phyloP scores from a whole-genome alignment of 352 stramenopile genomes.

The Globisporangium spiculum region DNA sequence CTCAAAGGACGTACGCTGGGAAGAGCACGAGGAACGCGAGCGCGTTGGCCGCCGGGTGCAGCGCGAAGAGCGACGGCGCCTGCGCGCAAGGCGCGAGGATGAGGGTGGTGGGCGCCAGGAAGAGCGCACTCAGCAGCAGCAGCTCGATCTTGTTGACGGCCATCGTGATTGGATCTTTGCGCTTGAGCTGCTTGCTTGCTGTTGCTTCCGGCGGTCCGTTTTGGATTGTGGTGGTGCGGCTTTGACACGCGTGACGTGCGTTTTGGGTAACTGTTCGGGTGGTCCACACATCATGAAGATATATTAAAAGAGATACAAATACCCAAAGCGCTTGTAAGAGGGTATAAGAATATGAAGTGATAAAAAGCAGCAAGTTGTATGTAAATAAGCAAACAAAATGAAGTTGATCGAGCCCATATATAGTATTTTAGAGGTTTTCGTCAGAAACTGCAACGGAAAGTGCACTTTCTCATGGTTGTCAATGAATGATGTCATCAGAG shows the following conservation, averaged over 20 bases:
- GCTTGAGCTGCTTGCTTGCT: background rate
- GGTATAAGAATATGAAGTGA: background rate
- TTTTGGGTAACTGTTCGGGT: background rate
- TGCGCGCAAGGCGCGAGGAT: constrained; percentile 40
- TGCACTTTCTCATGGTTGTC: background rate
- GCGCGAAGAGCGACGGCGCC: constrained; percentile 45
- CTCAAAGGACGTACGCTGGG: constrained; percentile 28
- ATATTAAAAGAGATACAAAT: background rate
- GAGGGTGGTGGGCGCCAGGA: constrained; percentile 40
- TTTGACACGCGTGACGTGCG: constrained; percentile 1
- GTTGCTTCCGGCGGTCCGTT: constrained; percentile 14
- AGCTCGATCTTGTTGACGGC: constrained; percentile 63
- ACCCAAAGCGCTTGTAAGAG: background rate
- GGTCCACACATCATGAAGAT: background rate
- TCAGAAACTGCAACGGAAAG: background rate
- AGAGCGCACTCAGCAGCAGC: constrained; percentile 46
- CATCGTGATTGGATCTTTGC: background rate
- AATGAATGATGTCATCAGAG: constrained; percentile 5
- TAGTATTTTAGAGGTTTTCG: background rate
- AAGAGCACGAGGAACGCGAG: constrained; percentile 62
- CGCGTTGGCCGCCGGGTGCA: constrained; percentile 61
- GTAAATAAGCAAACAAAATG: background rate
- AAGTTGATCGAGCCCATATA: background rate
- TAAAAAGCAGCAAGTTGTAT: background rate
- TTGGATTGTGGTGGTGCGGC: constrained; percentile 14